A percentile compares a stretch with the other conserved stretches of the same genome.
These are phyloP conservation scores for Lolium rigidum DNA, from an alignment of 176 grass and related monocot species.

Conservation along the genomic window DNA sequence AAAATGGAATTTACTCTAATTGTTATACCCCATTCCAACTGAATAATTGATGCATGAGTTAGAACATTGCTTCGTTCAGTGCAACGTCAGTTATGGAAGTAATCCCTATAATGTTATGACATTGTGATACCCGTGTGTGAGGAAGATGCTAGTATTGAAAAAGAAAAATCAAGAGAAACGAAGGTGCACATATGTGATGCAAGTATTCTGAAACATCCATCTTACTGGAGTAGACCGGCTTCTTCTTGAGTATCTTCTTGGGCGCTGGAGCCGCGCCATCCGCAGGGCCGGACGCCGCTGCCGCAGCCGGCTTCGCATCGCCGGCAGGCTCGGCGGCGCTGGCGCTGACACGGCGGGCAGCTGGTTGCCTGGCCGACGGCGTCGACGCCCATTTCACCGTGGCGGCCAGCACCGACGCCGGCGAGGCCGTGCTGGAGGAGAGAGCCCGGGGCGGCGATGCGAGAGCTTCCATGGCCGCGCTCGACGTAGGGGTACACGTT, in stretches of 20 bases:
- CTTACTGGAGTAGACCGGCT: slow-evolving; percentile 84
- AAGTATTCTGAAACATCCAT: neutral
- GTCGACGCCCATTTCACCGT: neutral
- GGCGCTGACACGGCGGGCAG: slow-evolving; percentile 26
- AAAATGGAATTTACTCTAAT: too few relatives aligned
- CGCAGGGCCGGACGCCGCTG: neutral
- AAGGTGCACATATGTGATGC: too few relatives aligned
- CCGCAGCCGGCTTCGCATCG: slow-evolving; percentile 14
- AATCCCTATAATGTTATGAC: too few relatives aligned
- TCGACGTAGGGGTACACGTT: neutral
- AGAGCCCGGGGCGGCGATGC: slow-evolving; percentile 35
- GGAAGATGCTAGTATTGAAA: too few relatives aligned
- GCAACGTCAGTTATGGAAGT: too few relatives aligned
- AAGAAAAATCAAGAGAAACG: too few relatives aligned
- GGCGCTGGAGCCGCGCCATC: slow-evolving; percentile 33
- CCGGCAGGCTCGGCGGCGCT: slow-evolving; percentile 49
- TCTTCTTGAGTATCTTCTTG: slow-evolving; percentile 68
- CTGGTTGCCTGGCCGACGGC: neutral
- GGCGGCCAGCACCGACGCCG: neutral
- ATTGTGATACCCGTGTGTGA: too few relatives aligned
- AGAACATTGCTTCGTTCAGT: too few relatives aligned
- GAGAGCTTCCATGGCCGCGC: slow-evolving; percentile 57
- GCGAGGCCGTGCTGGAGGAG: neutral
- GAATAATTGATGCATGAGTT: too few relatives aligned
- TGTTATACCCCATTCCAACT: too few relatives aligned